Evolutionary conservation across 352 stramenopile species (phyloP).

Genomic region (Pythium rishiriense): DNA sequence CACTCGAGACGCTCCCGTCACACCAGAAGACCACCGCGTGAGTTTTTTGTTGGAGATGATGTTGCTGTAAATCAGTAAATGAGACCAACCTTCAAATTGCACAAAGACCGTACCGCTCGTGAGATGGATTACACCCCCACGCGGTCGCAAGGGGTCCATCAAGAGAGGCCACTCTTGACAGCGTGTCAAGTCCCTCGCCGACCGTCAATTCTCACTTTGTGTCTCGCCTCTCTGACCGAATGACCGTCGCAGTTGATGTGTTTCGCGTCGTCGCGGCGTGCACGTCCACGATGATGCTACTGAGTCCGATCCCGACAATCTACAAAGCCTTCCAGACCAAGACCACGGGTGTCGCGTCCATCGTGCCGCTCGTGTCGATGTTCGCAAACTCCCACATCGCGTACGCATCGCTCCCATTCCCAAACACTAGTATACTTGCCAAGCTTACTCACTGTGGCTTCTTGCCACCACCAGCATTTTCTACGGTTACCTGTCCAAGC

Average conservation of each 20-base stretch:
- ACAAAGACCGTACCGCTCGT: neutral
- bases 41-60: neutral
- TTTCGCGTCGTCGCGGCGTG: constrained; percentile 32
- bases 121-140: neutral
- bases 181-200: neutral
- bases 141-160: neutral
- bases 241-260: constrained; percentile 9
- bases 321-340: constrained; percentile 35
- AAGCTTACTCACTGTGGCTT: neutral
- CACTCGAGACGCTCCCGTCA: neutral
- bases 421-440: neutral
- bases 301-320: constrained; percentile 42
- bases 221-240: neutral
- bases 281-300: constrained; percentile 35
- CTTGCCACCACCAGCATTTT: constrained; percentile 18
- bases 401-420: neutral
- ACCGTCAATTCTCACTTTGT: neutral
- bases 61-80: neutral
- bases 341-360: constrained; percentile 38
- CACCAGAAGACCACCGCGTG: neutral
- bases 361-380: constrained; percentile 33
- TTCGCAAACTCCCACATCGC: constrained; percentile 41
- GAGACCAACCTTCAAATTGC: neutral
- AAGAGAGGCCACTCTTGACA: neutral
- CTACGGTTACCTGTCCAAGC: constrained; percentile 42